A percentile compares a stretch with the other conserved stretches of the same genome.
These are phyloP conservation scores for Parietaria judaica DNA, from an alignment of 306 rosid genomes.

Conservation along the genomic window DNA sequence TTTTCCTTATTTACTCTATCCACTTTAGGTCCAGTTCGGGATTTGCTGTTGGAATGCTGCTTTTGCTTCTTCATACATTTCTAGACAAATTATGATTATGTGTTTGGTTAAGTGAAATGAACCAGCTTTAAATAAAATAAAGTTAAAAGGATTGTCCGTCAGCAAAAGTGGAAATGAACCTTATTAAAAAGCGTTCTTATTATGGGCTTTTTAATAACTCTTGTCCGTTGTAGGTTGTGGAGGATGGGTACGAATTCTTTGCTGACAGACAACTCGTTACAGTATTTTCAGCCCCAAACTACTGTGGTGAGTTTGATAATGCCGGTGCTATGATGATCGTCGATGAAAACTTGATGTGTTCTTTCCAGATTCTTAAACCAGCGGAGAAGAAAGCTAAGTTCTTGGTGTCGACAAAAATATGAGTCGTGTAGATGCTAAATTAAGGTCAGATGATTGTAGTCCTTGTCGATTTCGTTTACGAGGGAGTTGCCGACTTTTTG, in stretches of 20 bases:
- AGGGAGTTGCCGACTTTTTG: slow-evolving; percentile 4
- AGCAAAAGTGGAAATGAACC: no score
- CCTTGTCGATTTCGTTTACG: slow-evolving; percentile 13
- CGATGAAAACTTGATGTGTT: slow-evolving; percentile 82
- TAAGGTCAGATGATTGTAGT: slow-evolving; percentile 38
- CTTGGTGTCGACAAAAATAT: slow-evolving; percentile 44
- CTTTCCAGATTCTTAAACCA: slow-evolving; percentile 90
- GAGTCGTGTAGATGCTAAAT: slow-evolving; percentile 28
- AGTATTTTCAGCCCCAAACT: slow-evolving; percentile 81
- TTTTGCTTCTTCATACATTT: background rate
- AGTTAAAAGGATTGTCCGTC: no score
- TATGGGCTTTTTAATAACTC: slow-evolving; percentile 19
- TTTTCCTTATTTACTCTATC: background rate
- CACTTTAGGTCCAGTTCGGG: background rate
- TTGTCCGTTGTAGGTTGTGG: slow-evolving; percentile 57
- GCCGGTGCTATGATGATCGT: slow-evolving; percentile 97
- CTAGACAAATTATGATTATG: background rate
- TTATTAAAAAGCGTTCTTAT: background rate
- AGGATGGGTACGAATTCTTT: slow-evolving; percentile 91
- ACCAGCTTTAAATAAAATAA: no score
- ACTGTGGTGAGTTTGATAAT: slow-evolving; percentile 90
- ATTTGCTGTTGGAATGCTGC: background rate
- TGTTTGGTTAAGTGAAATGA: no score
- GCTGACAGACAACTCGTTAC: slow-evolving; percentile 86
- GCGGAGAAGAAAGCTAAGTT: slow-evolving; percentile 65